These are phyloP conservation scores for Cryphonectria carpinicola DNA, from an alignment of 2,329 filamentous ascomycete genomes.

Conservation along the genomic window DNA sequence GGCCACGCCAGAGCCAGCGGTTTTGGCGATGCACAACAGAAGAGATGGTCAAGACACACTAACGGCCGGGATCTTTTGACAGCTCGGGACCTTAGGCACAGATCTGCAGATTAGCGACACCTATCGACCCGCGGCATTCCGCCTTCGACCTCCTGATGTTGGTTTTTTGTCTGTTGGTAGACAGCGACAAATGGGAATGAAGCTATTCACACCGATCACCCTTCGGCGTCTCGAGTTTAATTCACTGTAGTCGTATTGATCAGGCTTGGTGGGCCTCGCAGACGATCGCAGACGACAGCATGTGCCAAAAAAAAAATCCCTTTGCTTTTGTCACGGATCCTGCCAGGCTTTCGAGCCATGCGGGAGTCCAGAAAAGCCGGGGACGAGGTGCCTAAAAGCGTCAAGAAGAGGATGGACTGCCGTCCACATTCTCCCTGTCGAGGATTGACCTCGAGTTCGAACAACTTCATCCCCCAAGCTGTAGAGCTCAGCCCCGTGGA, in stretches of 20 bases:
- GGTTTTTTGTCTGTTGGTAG: not conserved
- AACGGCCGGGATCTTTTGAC: not conserved
- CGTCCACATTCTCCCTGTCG: not conserved
- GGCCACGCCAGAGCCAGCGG: not conserved
- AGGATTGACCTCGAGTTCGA: not conserved
- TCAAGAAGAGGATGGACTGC: not conserved
- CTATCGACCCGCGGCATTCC: not conserved
- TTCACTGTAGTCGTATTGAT: no score
- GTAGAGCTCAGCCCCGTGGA: not conserved
- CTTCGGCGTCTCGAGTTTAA: not conserved
- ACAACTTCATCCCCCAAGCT: not conserved
- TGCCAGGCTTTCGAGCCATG: not conserved
- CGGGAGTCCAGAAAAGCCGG: not conserved
- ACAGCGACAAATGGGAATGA: not conserved
- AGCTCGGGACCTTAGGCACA: not conserved
- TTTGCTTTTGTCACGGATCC: not conserved
- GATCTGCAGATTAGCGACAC: not conserved
- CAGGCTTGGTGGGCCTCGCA: not conserved
- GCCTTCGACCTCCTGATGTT: not conserved
- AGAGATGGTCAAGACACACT: not conserved
- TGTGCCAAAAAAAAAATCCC: not conserved
- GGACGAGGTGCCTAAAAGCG: not conserved
- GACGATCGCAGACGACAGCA: no score
- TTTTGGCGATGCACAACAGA: not conserved
- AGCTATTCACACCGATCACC: constrained; percentile 13